phyloP scores from a whole-genome alignment of 176 grass and related monocot species.

The Guadua angustifolia region DNA sequence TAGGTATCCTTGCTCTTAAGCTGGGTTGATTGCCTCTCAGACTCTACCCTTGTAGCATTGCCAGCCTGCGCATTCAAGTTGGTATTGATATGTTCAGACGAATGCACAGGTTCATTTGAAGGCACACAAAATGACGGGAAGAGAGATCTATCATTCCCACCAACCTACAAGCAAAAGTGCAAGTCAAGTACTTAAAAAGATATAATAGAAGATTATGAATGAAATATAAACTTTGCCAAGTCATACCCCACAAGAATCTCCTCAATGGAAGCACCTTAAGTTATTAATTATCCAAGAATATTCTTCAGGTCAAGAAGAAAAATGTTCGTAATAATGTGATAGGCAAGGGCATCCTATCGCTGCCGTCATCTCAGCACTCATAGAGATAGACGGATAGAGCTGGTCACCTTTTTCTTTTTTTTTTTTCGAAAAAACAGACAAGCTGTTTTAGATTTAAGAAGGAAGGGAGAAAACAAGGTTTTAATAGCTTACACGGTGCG shows the following conservation, averaged over 20 bases:
- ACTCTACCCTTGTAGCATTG: constrained; percentile 37
- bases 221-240: not conserved
- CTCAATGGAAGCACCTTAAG: not conserved
- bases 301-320: not conserved
- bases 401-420: no score
- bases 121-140: constrained; percentile 65
- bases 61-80: constrained; percentile 32
- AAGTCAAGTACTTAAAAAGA: constrained; percentile 2
- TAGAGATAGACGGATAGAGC: not conserved
- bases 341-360: constrained; percentile 14
- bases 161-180: constrained; percentile 52
- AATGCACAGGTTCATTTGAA: constrained; percentile 45
- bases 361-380: not conserved
- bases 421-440: no score
- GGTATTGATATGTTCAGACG: constrained; percentile 48
- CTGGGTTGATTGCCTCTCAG: constrained; percentile 48
- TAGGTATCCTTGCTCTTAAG: constrained; percentile 43
- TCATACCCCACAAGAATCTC: not conserved
- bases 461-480: no score
- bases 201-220: not conserved
- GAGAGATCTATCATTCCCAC: constrained; percentile 46
- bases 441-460: no score
- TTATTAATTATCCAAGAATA: not conserved
- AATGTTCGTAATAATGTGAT: not conserved
- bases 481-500: no score